Base-by-base conservation (phyloP, 495 filamentous ascomycete genomes). In the Tuber calosporum region DNA sequence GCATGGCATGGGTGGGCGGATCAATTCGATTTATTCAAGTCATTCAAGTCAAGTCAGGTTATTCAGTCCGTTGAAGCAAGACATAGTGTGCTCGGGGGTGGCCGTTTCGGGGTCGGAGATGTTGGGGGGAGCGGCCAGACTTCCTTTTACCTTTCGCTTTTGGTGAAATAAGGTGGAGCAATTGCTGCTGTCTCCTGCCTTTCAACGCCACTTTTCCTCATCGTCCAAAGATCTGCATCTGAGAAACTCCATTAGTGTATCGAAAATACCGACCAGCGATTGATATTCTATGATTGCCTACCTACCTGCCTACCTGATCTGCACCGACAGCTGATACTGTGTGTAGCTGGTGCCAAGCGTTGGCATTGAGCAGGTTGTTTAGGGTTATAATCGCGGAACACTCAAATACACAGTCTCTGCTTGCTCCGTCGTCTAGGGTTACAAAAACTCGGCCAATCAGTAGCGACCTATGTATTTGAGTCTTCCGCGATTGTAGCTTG, bases 1-100 rank as follows among this genome's bases (percentile, higher is more conserved):
- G 53, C 53, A 62, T 62, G 53, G 53, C 53, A 62, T 62, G n/a
- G 53, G 26, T 30, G 53, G 53, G 53, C 53, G 53, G 53, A 62
- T 30, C 53, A 62, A 62, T 62, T 62, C n/a, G 30, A 13, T 62
- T 53, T 53, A 26, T 53, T 53, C 53, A 30, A 26, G 48, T 58
- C 9, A 9, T 26, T 58, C 48, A 30, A 62, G 53, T 43, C 15
- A 3, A 43, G 13, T 15, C 1, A 13, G 26, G n/a, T 17, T 62
- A 15, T 30, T 7, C n/a, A 62, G 26, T 30, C 9, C 11, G 53
- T 30, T 62, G n/a, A 30, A 13, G 53, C 26, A 15, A 30, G 11
- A 5, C 53, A 30, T 13, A 8, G 22, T 4, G 53, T 30, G 53
- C 53, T 58, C 53, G 45, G 22, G 45, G 45, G 20, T 53, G 22